These are phyloP conservation scores for Neonectria ditissima DNA, from an alignment of 2,329 filamentous ascomycete genomes.

Conservation along the genomic window DNA sequence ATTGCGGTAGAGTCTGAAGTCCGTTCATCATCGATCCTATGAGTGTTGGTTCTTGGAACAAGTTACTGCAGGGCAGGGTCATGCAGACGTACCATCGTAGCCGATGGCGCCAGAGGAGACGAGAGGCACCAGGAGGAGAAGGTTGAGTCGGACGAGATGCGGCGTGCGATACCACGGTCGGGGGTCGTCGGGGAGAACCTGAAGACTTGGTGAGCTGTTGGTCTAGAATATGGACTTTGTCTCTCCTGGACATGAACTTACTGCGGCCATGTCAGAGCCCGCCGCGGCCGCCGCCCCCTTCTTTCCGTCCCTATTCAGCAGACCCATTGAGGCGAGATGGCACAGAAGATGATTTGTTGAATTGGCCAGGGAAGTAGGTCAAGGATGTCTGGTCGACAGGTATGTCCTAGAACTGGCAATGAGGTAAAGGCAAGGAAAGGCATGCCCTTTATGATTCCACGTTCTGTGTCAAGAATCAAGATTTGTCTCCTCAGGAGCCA, in stretches of 20 bases:
- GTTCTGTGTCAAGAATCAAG: neutral
- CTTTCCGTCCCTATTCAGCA: slow-evolving; percentile 8
- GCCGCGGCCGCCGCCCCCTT: slow-evolving; percentile 31
- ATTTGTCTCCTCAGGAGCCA: neutral
- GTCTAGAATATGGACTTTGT: neutral
- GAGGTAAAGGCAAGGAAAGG: neutral
- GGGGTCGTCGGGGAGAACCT: slow-evolving; percentile 55
- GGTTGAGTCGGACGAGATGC: slow-evolving; percentile 58
- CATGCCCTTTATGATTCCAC: neutral
- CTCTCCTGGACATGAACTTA: neutral
- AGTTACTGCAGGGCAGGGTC: neutral
- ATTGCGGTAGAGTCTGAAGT: slow-evolving; percentile 55
- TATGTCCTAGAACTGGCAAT: neutral
- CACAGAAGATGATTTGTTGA: neutral
- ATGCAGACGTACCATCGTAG: slow-evolving; percentile 54
- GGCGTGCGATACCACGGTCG: slow-evolving; percentile 56
- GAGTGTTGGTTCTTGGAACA: neutral
- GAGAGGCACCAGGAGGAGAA: slow-evolving; percentile 57
- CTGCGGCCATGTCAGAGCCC: slow-evolving; percentile 33
- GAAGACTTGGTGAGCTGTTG: neutral
- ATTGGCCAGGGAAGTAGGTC: neutral
- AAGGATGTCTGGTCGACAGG: neutral
- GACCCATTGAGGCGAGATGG: neutral
- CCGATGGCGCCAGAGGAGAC: slow-evolving; percentile 57
- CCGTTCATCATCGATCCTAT: slow-evolving; percentile 58